Evolutionary conservation across 768 basidiomycete species (phyloP).

Genomic region (Coprinellus aureogranulatus): DNA sequence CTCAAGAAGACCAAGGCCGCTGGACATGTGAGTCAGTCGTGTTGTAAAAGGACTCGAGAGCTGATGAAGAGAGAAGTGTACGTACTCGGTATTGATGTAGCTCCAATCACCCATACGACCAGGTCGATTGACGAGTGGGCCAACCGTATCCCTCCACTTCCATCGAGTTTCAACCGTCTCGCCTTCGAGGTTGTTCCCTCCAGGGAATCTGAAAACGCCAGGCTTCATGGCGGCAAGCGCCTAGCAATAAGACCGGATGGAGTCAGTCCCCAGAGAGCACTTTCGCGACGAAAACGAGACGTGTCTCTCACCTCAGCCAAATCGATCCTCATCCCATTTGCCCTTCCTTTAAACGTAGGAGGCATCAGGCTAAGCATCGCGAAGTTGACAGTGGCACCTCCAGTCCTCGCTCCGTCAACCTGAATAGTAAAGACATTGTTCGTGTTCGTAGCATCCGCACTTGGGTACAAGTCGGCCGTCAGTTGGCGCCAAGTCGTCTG

Average conservation of each 20-base stretch:
- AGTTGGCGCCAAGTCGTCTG: constrained; percentile 53
- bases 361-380: constrained; percentile 66
- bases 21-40: constrained; percentile 15
- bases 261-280: too few relatives aligned
- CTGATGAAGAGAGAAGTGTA: background rate
- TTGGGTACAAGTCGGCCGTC: constrained; percentile 40
- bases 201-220: constrained; percentile 65
- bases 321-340: constrained; percentile 62
- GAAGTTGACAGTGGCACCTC: constrained; percentile 50
- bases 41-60: background rate
- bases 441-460: constrained; percentile 35
- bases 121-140: constrained; percentile 48
- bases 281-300: too few relatives aligned
- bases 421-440: constrained; percentile 55
- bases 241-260: too few relatives aligned
- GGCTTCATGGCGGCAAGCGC: constrained; percentile 54
- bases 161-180: constrained; percentile 52
- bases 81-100: constrained; percentile 59
- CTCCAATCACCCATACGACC: constrained; percentile 58
- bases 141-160: constrained; percentile 67
- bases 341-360: constrained; percentile 59
- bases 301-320: constrained; percentile 56
- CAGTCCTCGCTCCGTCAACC: constrained; percentile 39
- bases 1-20: constrained; percentile 57
- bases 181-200: constrained; percentile 69